Evolutionary conservation across 2,329 filamentous ascomycete genomes (phyloP), one percentile per base, ranked within the genome.

Genomic region (Keithomyces neogunnii): DNA sequence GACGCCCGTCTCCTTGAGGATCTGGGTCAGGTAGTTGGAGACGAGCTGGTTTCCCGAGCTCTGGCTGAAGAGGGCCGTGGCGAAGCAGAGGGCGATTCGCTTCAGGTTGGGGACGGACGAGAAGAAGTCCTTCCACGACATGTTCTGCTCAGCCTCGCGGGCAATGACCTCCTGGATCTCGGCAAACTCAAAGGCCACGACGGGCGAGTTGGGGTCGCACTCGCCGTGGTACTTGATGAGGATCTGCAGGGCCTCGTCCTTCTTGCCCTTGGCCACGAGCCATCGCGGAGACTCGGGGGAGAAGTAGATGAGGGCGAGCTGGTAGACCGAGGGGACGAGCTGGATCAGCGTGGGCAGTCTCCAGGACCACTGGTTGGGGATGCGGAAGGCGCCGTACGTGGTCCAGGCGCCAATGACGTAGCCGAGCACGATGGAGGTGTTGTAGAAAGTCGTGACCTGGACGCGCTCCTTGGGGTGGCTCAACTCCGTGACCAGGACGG

Each of bases 271-370:
- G 36, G 73, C 71, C 43, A 82, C 69, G 31, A 82, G 63, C 73
- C 75, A 84, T 38, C 82, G 72, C 1, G 82, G 82, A 0, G 74
- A 80, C 55, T 85, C 82, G 0, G 81, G 81, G 4, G 81, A 70
- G 48, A 79, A 74, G 56, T 67, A 70, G 48, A 76, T 63, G 49
- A 74, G 70, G 8, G 63, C 50, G 19, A 79, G 67, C 55, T 77
- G 67, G 31, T 66, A 67, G 0, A 55, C 59, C 2, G 70, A 61
- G 68, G 71, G 74, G 4, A 73, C 53, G 43, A 73, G 71, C 59
- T 82, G 80, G 2, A 78, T 60, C 3, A 81, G 65, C 1, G 74
- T 75, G 0, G 78, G 80, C 19, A 80, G 66, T 45, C 75, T 67
- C 78, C 74, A 77, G 0, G 70, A 70, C 77, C 76, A 80, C 31